phyloP scores from a whole-genome alignment of 768 basidiomycete genomes.

The Trametes villosa region DNA sequence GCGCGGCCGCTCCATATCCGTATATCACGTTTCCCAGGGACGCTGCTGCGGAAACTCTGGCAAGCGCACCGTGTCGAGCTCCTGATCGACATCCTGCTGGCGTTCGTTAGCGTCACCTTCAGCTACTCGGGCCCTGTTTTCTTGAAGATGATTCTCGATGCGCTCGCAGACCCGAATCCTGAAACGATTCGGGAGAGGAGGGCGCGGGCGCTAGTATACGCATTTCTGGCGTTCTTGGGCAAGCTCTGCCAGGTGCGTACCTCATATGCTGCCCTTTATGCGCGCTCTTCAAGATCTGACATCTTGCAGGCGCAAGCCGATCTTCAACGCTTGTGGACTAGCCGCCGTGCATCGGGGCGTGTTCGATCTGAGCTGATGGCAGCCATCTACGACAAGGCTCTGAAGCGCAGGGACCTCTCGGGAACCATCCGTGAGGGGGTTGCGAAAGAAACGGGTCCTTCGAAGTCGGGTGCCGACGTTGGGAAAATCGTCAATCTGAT shows the following conservation, averaged over 20 bases:
- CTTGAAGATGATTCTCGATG: constrained; percentile 74
- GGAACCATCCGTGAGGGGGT: constrained; percentile 66
- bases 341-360: constrained; percentile 71
- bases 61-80: constrained; percentile 52
- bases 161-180: constrained; percentile 35
- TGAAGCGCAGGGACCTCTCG: constrained; percentile 83
- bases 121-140: constrained; percentile 87
- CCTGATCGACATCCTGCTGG: constrained; percentile 65
- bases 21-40: constrained; percentile 42
- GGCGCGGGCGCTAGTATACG: constrained; percentile 74
- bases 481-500: constrained; percentile 92
- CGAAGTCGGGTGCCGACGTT: constrained; percentile 79
- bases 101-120: constrained; percentile 69
- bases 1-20: constrained; percentile 65
- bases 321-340: constrained; percentile 78
- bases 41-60: constrained; percentile 49
- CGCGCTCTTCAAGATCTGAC: neutral
- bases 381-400: constrained; percentile 84
- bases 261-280: neutral
- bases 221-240: constrained; percentile 71
- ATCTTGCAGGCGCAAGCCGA: constrained; percentile 62
- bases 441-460: constrained; percentile 48
- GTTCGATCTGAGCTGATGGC: constrained; percentile 84
- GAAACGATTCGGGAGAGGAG: constrained; percentile 53
- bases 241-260: constrained; percentile 50